Percentiles rank a stretch among this genome's conserved stretches.
Conservation (phyloP, 2,329 filamentous ascomycete genomes). For the Fragosphaeria purpurea region DNA sequence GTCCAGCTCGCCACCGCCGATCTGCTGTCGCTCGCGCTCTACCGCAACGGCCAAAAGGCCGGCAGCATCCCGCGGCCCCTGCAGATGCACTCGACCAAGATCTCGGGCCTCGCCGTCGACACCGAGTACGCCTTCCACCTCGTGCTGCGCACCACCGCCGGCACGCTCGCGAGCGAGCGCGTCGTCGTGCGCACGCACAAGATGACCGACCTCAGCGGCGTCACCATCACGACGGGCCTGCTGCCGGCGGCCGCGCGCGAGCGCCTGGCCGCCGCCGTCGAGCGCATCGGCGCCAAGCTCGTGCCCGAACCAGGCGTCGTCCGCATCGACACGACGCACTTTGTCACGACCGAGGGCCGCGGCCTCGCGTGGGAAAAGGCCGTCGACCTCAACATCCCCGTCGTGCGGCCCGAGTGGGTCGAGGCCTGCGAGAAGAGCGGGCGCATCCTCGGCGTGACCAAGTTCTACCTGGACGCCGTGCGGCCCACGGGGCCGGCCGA, state of each 20-base stretch:
- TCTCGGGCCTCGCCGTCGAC: slow-evolving; percentile 90
- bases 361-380: slow-evolving; percentile 93
- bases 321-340: slow-evolving; percentile 95
- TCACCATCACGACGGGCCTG: slow-evolving; percentile 87
- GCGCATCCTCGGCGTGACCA: slow-evolving; percentile 84
- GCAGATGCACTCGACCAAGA: slow-evolving; percentile 91
- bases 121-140: slow-evolving; percentile 94
- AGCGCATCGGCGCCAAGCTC: slow-evolving; percentile 85
- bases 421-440: slow-evolving; percentile 92
- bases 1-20: slow-evolving; percentile 88
- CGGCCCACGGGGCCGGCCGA: slow-evolving; percentile 29
- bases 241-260: slow-evolving; percentile 66
- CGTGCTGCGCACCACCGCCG: slow-evolving; percentile 80
- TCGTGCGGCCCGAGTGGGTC: slow-evolving; percentile 94
- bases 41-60: slow-evolving; percentile 93
- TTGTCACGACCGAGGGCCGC: slow-evolving; percentile 88
- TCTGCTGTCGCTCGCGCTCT: slow-evolving; percentile 78
- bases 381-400: slow-evolving; percentile 93
- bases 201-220: slow-evolving; percentile 93
- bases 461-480: slow-evolving; percentile 86
- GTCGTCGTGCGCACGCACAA: slow-evolving; percentile 87
- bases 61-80: slow-evolving; percentile 83
- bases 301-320: slow-evolving; percentile 57
- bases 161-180: slow-evolving; percentile 75
- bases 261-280: slow-evolving; percentile 62